phyloP scores from a whole-genome alignment of 176 grass and related monocot genomes.

The Coix lacrymajobi region DNA sequence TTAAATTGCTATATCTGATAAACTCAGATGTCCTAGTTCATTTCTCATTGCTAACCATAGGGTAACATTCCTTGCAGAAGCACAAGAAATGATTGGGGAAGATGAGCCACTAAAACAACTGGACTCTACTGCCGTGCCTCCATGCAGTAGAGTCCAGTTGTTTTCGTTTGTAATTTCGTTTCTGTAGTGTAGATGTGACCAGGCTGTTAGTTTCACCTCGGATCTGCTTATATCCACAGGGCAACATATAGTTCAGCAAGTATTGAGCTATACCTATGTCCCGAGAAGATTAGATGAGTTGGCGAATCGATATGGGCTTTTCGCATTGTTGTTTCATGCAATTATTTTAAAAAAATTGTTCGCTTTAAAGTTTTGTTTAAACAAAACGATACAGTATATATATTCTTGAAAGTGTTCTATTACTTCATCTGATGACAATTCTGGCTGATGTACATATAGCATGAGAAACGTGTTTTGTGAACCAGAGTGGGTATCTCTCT shows the following conservation, averaged over 20 bases:
- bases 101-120: conserved; percentile 68
- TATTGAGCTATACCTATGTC: conserved; percentile 19
- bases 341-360: background rate
- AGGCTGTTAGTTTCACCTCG: conserved; percentile 17
- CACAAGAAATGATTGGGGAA: conserved; percentile 53
- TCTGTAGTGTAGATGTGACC: conserved; percentile 29
- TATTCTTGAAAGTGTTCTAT: conserved; percentile 1
- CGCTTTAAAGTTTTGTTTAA: background rate
- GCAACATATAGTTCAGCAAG: conserved; percentile 27
- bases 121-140: too few relatives aligned
- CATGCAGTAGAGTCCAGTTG: background rate
- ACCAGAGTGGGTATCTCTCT: too few relatives aligned
- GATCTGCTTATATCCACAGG: background rate
- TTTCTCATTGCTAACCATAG: conserved; percentile 8
- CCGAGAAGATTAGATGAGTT: conserved; percentile 1
- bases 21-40: background rate
- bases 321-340: background rate
- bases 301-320: conserved; percentile 10
- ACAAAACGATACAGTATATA: background rate
- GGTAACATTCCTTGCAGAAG: conserved; percentile 38
- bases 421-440: background rate
- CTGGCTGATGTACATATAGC: background rate
- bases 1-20: background rate
- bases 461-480: background rate
- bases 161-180: conserved; percentile 32